Evolutionary conservation across 129 eudicot species (phyloP), one percentile per base, ranked within the genome.

Genomic region (Pseudognaphalium luteoalbum): DNA sequence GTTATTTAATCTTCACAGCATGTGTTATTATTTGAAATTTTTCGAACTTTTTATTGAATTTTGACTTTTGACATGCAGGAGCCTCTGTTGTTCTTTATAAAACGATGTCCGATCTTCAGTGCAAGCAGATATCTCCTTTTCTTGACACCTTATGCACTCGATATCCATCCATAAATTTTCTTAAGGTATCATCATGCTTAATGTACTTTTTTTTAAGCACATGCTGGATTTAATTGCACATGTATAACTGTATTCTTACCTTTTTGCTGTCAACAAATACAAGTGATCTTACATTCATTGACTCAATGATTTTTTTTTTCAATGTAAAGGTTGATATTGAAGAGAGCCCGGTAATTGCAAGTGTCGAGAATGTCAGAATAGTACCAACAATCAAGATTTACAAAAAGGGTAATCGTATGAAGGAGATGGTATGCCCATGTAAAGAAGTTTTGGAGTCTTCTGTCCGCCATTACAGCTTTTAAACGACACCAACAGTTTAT

Each of bases 341-440:
- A 81, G 96, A 89, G 72, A 87, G 85, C 83, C 90, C 90, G 1
- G 80, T 74, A 16, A 82, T 94, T 42, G 93, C 96, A 39, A 76
- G 70, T 39, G 85, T 85, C 1, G 97, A 94, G 78, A 94, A 87
- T 57, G 93, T 94, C 61, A 84, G 78, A 72, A 82, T 84, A 12
- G 93, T 86, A 25, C 98, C 98, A 11, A 94, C 93, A 51, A 71
- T 91, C 80, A 94, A 91, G 84, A 88, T 94, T 35, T 94, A 91
- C 85, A 91, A 81, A 83, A 84, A 86, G 34, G 93, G 93, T 22
- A 84, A 56, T 73, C 89, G 92, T 39, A 84, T 91, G 75, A 91
- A 91, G 83, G 97, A 94, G 74, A 78, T 91, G 85, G 85, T 91
- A 32, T 85, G 90, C 84, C 97, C 98, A 7, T 79, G 89, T 68